Percentiles rank a stretch among this genome's conserved stretches.
phyloP scores from a whole-genome alignment of 2,329 filamentous ascomycete species.

The Phyllachora maydis region DNA sequence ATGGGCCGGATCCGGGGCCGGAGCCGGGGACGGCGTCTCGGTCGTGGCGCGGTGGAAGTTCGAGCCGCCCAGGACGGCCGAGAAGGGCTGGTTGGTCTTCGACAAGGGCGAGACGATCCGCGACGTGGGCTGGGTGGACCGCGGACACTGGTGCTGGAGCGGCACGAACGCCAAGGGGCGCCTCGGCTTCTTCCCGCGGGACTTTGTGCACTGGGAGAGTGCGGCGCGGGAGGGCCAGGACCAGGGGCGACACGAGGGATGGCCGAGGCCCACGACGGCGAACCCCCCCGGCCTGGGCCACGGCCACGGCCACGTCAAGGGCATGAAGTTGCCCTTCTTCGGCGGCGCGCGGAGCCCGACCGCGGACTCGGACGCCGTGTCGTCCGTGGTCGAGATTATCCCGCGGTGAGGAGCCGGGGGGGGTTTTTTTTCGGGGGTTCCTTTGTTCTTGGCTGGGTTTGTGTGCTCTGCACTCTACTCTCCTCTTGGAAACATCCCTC shows the following conservation, averaged over 20 bases:
- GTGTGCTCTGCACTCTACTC: no score
- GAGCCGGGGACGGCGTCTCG: no score
- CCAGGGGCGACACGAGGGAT: no score
- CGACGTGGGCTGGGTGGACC: constrained; percentile 31
- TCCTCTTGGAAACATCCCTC: no score
- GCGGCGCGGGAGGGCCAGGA: no score
- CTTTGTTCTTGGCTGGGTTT: no score
- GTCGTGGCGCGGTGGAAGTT: constrained; percentile 33
- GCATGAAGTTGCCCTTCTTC: neutral
- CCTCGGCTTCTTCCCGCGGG: constrained; percentile 12
- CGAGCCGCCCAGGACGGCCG: constrained; percentile 17
- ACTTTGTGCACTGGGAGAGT: no score
- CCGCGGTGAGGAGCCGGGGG: neutral
- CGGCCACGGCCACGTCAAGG: no score
- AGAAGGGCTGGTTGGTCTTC: constrained; percentile 31
- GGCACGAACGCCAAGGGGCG: constrained; percentile 14
- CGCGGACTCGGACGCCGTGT: neutral
- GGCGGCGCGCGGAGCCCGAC: constrained; percentile 1
- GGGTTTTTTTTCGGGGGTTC: no score
- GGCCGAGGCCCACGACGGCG: neutral
- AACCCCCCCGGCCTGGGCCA: neutral
- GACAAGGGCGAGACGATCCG: constrained; percentile 46
- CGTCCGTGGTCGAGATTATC: constrained; percentile 1
- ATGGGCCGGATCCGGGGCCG: no score
- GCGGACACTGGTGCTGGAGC: constrained; percentile 15